phyloP scores from a whole-genome alignment of 768 basidiomycete genomes.

The Russula sp. region DNA sequence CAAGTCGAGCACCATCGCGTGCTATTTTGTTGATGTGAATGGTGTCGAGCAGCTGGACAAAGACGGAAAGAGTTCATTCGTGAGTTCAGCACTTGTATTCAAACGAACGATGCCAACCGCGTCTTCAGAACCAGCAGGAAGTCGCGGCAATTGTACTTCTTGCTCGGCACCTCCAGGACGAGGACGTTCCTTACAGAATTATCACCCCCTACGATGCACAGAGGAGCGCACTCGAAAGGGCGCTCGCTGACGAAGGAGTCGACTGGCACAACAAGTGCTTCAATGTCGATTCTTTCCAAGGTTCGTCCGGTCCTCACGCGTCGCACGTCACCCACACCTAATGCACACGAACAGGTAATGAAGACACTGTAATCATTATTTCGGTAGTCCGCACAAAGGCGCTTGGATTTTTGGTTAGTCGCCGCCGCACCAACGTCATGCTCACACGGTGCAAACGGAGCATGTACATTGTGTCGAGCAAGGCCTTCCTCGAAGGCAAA shows the following conservation, averaged over 20 bases:
- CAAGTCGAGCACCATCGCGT: conserved; percentile 40
- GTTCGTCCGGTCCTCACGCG: conserved; percentile 32
- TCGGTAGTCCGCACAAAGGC: conserved; percentile 59
- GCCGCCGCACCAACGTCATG: conserved; percentile 81
- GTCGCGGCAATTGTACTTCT: conserved; percentile 49
- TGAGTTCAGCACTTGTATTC: not conserved
- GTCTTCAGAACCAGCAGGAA: conserved; percentile 55
- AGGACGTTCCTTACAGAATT: conserved; percentile 49
- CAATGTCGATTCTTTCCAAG: conserved; percentile 79
- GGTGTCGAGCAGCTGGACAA: conserved; percentile 32
- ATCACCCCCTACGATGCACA: conserved; percentile 84
- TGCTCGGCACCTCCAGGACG: conserved; percentile 48
- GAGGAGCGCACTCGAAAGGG: conserved; percentile 49
- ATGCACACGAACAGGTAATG: conserved; percentile 53
- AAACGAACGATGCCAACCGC: not conserved
- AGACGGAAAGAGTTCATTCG: conserved; percentile 4
- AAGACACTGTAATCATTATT: conserved; percentile 70
- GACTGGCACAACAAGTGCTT: conserved; percentile 65
- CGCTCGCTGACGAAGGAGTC: conserved; percentile 45
- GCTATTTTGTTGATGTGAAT: conserved; percentile 57
- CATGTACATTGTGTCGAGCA: conserved; percentile 69
- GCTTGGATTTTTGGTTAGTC: conserved; percentile 62
- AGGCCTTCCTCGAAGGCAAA: conserved; percentile 50
- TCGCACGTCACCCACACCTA: not conserved
- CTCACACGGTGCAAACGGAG: conserved; percentile 71